Evolutionary conservation across 1,139 yeast species (phyloP), one percentile per base, ranked within the genome.

Genomic region (Blastobotrys illinoisensis): DNA sequence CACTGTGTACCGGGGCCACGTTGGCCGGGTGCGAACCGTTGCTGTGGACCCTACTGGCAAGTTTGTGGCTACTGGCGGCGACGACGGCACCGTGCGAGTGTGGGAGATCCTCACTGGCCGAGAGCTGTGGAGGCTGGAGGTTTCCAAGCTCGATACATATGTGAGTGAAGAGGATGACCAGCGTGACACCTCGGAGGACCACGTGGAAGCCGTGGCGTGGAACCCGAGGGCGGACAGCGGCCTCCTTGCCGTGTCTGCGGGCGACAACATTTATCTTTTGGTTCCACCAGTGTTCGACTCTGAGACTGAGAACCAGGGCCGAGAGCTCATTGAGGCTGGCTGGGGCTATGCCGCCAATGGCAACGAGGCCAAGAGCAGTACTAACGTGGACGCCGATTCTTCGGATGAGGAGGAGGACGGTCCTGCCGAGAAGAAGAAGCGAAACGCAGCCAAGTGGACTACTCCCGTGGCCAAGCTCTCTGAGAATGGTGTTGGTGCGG

Each of bases 41-140:
- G 82, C 93, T 11, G 80, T 91, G 52, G 96, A 93, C 69, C 96
- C 97, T 52, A 79, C 84, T 52, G 99, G 99, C 7, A 78, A 87
- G 64, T 93, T 96, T 93, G 76, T 93, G 60, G 99, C 99, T 20
- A 93, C 99, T 9, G 99, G 98, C 54, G 88, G 97, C 23, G 99
- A 93, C 69, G 99, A 93, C 70, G 98, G 97, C 51, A 80, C 91
- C 23, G 90, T 93, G n/a, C 80, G 97, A 64, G 79, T 93, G 18
- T 93, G 99, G 99, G 99, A 95, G 74, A 83, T 90, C 14, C 76
- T 90, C 57, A 89, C 98, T 4, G 99, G 99, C 50, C 83, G 99
- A 73, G 95, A 91, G 74, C 87, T 93, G 51, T 88, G 82, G 79
- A 79, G 82, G 59, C 76, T 82, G 23, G 76, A 76, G 54, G 72